Evolutionary conservation across 257 asterid species (phyloP).

Genomic region (Ilex aquifolium): DNA sequence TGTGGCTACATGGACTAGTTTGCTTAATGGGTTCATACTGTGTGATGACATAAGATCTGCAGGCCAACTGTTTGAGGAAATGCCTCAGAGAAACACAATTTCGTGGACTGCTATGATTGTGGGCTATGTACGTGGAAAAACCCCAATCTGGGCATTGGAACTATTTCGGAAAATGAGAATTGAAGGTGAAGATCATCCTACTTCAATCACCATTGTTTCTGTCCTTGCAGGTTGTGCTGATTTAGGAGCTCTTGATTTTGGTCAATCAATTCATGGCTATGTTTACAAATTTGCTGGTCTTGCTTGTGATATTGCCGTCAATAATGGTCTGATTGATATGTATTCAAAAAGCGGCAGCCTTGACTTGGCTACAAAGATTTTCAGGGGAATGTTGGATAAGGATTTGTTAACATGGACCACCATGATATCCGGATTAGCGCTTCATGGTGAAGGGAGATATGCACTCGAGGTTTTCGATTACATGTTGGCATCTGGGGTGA

Average conservation of each 20-base stretch:
- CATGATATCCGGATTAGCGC: constrained; percentile 65
- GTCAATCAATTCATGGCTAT: constrained; percentile 58
- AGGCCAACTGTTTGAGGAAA: constrained; percentile 45
- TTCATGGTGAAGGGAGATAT: constrained; percentile 54
- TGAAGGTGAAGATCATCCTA: constrained; percentile 46
- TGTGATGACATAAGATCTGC: constrained; percentile 48
- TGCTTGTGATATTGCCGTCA: constrained; percentile 37
- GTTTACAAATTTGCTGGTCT: constrained; percentile 45
- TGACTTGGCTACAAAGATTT: constrained; percentile 45
- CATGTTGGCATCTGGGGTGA: constrained; percentile 52
- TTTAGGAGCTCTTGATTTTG: constrained; percentile 68
- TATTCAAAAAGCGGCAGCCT: constrained; percentile 66
- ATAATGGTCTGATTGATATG: constrained; percentile 74
- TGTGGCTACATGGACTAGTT: constrained; percentile 71
- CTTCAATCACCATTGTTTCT: constrained; percentile 56
- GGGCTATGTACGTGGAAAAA: constrained; percentile 54
- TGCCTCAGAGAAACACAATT: constrained; percentile 59
- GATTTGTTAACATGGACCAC: constrained; percentile 73
- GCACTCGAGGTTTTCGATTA: constrained; percentile 51
- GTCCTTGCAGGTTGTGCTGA: constrained; percentile 87
- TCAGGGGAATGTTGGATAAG: constrained; percentile 37
- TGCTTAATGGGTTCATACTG: constrained; percentile 53
- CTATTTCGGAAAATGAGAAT: constrained; percentile 47
- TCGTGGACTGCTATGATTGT: constrained; percentile 88
- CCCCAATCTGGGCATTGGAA: constrained; percentile 47